These are phyloP conservation scores for Russula earlei DNA, from an alignment of 768 basidiomycete species.

Conservation along the genomic window DNA sequence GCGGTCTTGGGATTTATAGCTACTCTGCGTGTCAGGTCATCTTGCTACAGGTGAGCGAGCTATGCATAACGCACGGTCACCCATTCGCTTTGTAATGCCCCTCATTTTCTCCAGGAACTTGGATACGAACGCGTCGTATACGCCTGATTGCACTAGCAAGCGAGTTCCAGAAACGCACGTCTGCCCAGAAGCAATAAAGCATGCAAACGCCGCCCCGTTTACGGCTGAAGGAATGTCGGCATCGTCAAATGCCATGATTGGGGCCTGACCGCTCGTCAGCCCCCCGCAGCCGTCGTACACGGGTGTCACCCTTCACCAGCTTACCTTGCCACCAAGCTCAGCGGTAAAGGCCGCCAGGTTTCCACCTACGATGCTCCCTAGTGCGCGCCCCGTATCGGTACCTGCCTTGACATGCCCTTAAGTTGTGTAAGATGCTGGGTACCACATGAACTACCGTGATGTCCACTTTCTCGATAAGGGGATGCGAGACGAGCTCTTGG, in stretches of 20 bases:
- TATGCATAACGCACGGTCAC: conserved; percentile 44
- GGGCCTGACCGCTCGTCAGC: conserved; percentile 41
- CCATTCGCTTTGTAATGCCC: conserved; percentile 61
- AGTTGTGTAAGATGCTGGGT: neutral
- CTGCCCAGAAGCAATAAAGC: conserved; percentile 82
- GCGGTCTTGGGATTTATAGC: conserved; percentile 59
- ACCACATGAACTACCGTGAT: conserved; percentile 48
- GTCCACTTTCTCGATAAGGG: conserved; percentile 69
- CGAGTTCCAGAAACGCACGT: conserved; percentile 89
- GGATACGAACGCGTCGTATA: conserved; percentile 62
- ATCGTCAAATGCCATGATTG: conserved; percentile 71
- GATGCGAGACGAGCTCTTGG: conserved; percentile 53
- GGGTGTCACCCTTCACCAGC: neutral
- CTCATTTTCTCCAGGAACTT: conserved; percentile 52
- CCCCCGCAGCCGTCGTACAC: neutral
- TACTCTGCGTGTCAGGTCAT: conserved; percentile 25
- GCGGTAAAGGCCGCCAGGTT: conserved; percentile 74
- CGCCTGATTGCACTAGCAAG: conserved; percentile 58
- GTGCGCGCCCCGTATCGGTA: conserved; percentile 61
- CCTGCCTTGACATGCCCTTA: conserved; percentile 45
- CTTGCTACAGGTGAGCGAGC: neutral
- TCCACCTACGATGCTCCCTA: conserved; percentile 64
- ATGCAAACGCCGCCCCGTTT: conserved; percentile 76
- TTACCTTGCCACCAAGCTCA: conserved; percentile 78
- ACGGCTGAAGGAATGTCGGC: conserved; percentile 65